Evolutionary conservation across 2,329 filamentous ascomycete species (phyloP).

Genomic region (Aspergillus versicolor): DNA sequence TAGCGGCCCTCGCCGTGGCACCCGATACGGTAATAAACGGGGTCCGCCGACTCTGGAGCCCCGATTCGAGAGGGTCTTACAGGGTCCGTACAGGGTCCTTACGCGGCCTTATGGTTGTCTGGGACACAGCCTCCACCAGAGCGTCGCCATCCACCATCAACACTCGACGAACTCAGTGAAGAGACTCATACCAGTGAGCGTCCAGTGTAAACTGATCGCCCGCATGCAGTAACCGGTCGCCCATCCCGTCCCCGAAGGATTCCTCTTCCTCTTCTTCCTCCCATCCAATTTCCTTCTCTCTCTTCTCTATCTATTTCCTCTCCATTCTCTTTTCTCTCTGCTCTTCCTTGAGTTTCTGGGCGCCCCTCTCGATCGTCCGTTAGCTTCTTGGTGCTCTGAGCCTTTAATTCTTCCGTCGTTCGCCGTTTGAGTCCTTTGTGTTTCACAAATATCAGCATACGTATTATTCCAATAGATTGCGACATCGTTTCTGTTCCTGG

Average conservation of each 20-base stretch:
- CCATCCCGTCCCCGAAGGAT: background rate
- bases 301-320: slow-evolving; percentile 9
- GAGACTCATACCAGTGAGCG: background rate
- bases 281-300: background rate
- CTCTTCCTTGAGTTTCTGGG: background rate
- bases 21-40: background rate
- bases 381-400: slow-evolving; percentile 2
- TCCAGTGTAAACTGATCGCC: background rate
- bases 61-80: background rate
- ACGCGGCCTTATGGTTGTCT: slow-evolving; percentile 16
- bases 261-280: background rate
- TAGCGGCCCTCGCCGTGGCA: background rate
- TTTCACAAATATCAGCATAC: background rate
- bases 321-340: background rate
- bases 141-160: background rate
- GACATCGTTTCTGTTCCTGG: background rate
- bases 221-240: background rate
- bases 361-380: slow-evolving; percentile 2
- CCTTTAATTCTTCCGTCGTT: background rate
- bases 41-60: background rate
- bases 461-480: background rate
- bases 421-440: background rate
- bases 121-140: slow-evolving; percentile 22
- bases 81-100: slow-evolving; percentile 1
- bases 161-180: background rate